A percentile compares a stretch with the other conserved stretches of the same genome.
Evolutionary conservation across 1,139 yeast species (phyloP).

Genomic region (Hemisphaericaspora xylanilytica): DNA sequence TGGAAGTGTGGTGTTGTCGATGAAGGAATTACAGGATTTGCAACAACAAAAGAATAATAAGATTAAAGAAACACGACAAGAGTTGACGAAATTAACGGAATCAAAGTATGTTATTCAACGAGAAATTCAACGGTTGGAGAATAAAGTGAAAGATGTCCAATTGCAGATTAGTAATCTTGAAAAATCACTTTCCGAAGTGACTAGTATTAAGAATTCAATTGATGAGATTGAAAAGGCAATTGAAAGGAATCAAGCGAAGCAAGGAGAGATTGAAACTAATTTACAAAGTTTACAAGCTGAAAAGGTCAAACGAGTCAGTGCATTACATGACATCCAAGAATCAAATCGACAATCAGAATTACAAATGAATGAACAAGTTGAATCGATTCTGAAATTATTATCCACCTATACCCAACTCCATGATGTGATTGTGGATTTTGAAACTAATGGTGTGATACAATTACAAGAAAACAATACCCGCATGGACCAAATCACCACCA

Average conservation of each 20-base stretch:
- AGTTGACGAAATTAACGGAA: conserved; percentile 43
- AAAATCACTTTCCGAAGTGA: conserved; percentile 42
- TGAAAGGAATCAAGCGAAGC: conserved; percentile 14
- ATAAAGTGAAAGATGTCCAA: conserved; percentile 54
- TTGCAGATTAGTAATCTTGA: conserved; percentile 57
- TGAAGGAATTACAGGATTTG: conserved; percentile 52
- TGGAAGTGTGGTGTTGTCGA: conserved; percentile 28
- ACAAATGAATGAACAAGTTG: conserved; percentile 9
- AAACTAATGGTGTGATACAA: conserved; percentile 16
- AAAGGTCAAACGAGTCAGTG: conserved; percentile 18
- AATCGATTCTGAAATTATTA: conserved; percentile 4
- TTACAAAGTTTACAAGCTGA: conserved; percentile 15
- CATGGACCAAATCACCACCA: conserved; percentile 11
- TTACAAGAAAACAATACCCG: conserved; percentile 20
- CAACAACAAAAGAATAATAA: conserved; percentile 44
- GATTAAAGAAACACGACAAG: conserved; percentile 46
- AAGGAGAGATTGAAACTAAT: conserved; percentile 15
- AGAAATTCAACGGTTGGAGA: conserved; percentile 51
- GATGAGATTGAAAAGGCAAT: conserved; percentile 19
- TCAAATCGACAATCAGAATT: conserved; percentile 21
- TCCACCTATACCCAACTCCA: conserved; percentile 11
- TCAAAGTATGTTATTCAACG: conserved; percentile 49
- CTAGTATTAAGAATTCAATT: conserved; percentile 18
- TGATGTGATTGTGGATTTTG: conserved; percentile 19
- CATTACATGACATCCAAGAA: conserved; percentile 22